A percentile compares a stretch with the other conserved stretches of the same genome.
phyloP scores from a whole-genome alignment of 2,329 filamentous ascomycete species.

The Alternaria burnsii region DNA sequence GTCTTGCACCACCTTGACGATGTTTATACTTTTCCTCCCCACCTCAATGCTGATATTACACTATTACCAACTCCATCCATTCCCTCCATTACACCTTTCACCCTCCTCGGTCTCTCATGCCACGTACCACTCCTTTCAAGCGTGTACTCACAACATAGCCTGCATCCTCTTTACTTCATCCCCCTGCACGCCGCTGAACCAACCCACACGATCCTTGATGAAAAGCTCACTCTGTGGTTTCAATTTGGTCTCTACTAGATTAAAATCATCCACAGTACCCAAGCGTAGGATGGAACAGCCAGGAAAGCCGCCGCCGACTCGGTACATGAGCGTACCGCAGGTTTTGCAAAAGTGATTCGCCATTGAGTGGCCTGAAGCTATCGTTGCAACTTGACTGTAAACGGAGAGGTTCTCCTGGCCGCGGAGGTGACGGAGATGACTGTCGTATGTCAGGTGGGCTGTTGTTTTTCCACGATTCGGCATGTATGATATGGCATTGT shows the following conservation, averaged over 20 bases:
- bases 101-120: neutral
- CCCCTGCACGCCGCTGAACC: slow-evolving; percentile 44
- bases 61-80: neutral
- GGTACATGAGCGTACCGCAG: slow-evolving; percentile 70
- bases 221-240: slow-evolving; percentile 64
- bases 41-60: neutral
- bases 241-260: slow-evolving; percentile 64
- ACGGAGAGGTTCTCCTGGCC: slow-evolving; percentile 59
- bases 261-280: slow-evolving; percentile 70
- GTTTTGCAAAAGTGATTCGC: slow-evolving; percentile 68
- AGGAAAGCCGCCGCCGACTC: slow-evolving; percentile 57
- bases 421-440: slow-evolving; percentile 58
- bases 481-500: too few species aligned
- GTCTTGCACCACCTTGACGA: neutral
- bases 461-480: neutral
- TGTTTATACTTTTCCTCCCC: neutral
- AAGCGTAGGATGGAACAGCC: slow-evolving; percentile 61
- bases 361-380: slow-evolving; percentile 53
- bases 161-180: slow-evolving; percentile 10
- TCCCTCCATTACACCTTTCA: neutral
- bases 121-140: too few species aligned
- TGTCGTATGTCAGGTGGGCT: neutral
- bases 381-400: slow-evolving; percentile 51
- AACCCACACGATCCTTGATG: slow-evolving; percentile 60
- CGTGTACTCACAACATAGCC: neutral